These are phyloP conservation scores for Lenzites betulinus DNA, from an alignment of 768 basidiomycete genomes.

Conservation along the genomic window DNA sequence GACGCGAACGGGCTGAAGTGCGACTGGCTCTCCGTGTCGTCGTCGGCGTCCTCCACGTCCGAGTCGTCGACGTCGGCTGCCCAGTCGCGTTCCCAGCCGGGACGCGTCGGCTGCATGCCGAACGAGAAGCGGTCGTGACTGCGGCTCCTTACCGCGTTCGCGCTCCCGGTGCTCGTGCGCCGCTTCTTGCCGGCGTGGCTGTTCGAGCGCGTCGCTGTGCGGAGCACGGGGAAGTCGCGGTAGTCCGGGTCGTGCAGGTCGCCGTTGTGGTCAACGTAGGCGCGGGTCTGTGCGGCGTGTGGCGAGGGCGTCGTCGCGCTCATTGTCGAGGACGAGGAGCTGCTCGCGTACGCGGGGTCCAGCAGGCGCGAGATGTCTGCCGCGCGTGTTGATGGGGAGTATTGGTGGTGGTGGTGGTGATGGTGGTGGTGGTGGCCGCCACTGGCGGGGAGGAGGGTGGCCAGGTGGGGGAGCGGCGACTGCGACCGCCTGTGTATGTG, in stretches of 20 bases:
- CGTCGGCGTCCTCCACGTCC: slow-evolving; percentile 29
- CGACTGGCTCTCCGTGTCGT: slow-evolving; percentile 24
- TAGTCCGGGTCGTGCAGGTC: slow-evolving; percentile 71
- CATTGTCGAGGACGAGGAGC: slow-evolving; percentile 28
- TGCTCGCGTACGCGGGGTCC: slow-evolving; percentile 58
- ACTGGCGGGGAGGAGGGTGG: slow-evolving; percentile 28
- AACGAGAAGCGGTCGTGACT: slow-evolving; percentile 23
- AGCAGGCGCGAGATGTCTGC: slow-evolving; percentile 64
- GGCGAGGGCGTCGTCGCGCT: slow-evolving; percentile 26
- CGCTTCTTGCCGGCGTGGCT: slow-evolving; percentile 6
- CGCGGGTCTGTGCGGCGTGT: slow-evolving; percentile 31
- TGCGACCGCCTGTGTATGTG: slow-evolving; percentile 23
- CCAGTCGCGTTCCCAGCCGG: slow-evolving; percentile 32
- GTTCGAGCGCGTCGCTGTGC: slow-evolving; percentile 18
- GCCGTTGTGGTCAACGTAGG: slow-evolving; percentile 62
- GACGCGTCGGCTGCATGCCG: slow-evolving; percentile 19
- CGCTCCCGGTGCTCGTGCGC: slow-evolving; percentile 17
- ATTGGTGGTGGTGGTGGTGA: slow-evolving; percentile 20
- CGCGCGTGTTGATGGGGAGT: slow-evolving; percentile 42
- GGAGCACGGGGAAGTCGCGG: slow-evolving; percentile 56
- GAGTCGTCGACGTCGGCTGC: slow-evolving; percentile 22
- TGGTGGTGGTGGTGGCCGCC: slow-evolving; percentile 21
- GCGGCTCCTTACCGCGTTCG: slow-evolving; percentile 12
- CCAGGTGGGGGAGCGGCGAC: slow-evolving; percentile 29
- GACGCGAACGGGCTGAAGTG: slow-evolving; percentile 24